Conservation (phyloP, 768 basidiomycete species). For the Pleurotus pulmonarius region DNA sequence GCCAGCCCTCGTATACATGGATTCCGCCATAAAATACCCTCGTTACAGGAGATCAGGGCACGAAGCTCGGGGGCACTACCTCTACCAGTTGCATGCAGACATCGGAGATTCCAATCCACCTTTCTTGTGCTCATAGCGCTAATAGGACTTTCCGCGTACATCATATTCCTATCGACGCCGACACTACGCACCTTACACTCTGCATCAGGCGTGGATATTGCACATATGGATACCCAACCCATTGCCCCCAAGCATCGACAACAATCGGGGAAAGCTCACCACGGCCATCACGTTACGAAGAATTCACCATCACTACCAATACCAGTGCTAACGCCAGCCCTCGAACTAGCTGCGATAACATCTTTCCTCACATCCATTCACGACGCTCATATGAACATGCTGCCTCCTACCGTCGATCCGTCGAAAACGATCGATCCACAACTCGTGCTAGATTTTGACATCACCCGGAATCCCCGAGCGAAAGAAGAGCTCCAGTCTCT, state of each 20-base stretch:
- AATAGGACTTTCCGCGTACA: slow-evolving; percentile 47
- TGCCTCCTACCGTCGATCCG: slow-evolving; percentile 66
- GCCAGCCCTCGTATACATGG: neutral
- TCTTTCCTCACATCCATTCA: slow-evolving; percentile 72
- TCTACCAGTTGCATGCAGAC: neutral
- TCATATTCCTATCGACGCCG: slow-evolving; percentile 38
- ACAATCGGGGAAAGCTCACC: neutral
- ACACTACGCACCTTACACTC: neutral
- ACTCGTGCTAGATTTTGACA: slow-evolving; percentile 78
- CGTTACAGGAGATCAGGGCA: neutral
- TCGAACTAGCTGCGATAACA: slow-evolving; percentile 74
- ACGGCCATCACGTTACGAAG: neutral
- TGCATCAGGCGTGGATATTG: neutral
- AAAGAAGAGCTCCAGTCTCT: slow-evolving; percentile 54
- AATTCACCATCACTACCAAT: neutral
- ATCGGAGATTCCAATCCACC: slow-evolving; percentile 26
- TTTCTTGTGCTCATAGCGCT: slow-evolving; percentile 52
- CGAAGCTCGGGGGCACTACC: neutral
- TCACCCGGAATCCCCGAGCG: slow-evolving; percentile 48
- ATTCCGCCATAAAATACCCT: neutral
- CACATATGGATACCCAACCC: neutral
- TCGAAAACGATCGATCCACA: slow-evolving; percentile 68
- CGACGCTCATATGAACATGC: slow-evolving; percentile 49
- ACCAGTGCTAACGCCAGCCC: slow-evolving; percentile 19
- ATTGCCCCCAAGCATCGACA: neutral